Conservation (phyloP, 768 basidiomycete species). For the Tricholoma sp. region DNA sequence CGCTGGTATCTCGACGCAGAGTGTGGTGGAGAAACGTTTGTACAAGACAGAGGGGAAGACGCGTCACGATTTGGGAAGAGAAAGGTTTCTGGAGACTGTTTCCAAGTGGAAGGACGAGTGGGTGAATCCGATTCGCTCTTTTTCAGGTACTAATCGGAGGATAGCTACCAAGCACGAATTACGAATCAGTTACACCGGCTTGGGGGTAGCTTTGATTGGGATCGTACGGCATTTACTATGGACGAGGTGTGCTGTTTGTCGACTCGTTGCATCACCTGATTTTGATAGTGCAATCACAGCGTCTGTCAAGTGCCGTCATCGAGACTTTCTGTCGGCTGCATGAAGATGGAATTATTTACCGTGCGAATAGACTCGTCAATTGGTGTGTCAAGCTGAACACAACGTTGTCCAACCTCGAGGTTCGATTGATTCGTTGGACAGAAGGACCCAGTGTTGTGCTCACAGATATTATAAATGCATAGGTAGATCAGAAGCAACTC, state of each 20-base stretch:
- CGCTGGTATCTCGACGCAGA: constrained; percentile 97
- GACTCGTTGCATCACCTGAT: background rate
- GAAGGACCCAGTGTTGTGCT: background rate
- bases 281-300: constrained; percentile 31
- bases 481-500: constrained; percentile 93
- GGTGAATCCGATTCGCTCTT: constrained; percentile 21
- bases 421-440: constrained; percentile 21
- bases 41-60: constrained; percentile 79
- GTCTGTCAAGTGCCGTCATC: constrained; percentile 77
- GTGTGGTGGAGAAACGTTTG: constrained; percentile 91
- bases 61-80: constrained; percentile 92
- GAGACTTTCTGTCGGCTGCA: constrained; percentile 90
- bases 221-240: constrained; percentile 94
- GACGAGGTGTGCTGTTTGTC: constrained; percentile 51
- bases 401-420: constrained; percentile 96
- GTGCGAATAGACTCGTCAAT: constrained; percentile 94
- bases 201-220: constrained; percentile 95
- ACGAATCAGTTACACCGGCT: constrained; percentile 83
- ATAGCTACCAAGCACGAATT: constrained; percentile 89
- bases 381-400: constrained; percentile 98
- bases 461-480: background rate
- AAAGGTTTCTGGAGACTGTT: constrained; percentile 84
- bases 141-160: background rate
- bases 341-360: constrained; percentile 89
- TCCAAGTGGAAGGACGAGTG: constrained; percentile 98